Evolutionary conservation across 2,329 filamentous ascomycete species (phyloP).

Genomic region (Trichophaea hybrida): DNA sequence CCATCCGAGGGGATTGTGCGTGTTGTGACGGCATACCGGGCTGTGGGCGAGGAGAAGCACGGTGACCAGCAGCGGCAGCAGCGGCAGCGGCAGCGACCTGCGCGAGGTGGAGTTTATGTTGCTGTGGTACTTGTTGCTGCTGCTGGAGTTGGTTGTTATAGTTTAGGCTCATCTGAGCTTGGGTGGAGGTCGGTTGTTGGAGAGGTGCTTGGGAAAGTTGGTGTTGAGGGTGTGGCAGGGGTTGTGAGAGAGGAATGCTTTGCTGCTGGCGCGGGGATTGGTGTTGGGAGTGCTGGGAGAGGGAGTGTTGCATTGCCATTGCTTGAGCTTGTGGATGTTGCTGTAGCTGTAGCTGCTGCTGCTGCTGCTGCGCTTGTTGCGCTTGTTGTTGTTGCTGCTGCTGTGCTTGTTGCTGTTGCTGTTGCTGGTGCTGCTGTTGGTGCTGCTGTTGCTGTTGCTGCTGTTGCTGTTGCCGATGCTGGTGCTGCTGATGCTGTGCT

Average conservation of each 20-base stretch:
- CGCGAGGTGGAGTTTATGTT: neutral
- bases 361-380: constrained; percentile 8
- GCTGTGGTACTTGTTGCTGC: neutral
- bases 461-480: constrained; percentile 29
- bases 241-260: constrained; percentile 13
- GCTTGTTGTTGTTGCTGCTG: constrained; percentile 16
- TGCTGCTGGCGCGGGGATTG: constrained; percentile 13
- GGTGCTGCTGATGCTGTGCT: constrained; percentile 32
- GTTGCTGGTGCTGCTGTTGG: constrained; percentile 8
- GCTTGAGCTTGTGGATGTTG: constrained; percentile 9
- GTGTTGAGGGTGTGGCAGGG: constrained; percentile 5
- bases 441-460: constrained; percentile 17
- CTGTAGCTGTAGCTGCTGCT: constrained; percentile 13
- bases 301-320: constrained; percentile 14
- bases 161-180: neutral
- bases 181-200: neutral
- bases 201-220: neutral
- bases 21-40: neutral
- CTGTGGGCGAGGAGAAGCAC: neutral
- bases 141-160: neutral
- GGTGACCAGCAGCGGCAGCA: neutral
- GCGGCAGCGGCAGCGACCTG: neutral
- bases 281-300: constrained; percentile 11
- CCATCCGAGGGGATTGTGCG: neutral
- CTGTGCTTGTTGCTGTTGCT: constrained; percentile 11